Evolutionary conservation across 495 filamentous ascomycete genomes (phyloP), one percentile per base, ranked within the genome.

Genomic region (Daldinia decipiens): DNA sequence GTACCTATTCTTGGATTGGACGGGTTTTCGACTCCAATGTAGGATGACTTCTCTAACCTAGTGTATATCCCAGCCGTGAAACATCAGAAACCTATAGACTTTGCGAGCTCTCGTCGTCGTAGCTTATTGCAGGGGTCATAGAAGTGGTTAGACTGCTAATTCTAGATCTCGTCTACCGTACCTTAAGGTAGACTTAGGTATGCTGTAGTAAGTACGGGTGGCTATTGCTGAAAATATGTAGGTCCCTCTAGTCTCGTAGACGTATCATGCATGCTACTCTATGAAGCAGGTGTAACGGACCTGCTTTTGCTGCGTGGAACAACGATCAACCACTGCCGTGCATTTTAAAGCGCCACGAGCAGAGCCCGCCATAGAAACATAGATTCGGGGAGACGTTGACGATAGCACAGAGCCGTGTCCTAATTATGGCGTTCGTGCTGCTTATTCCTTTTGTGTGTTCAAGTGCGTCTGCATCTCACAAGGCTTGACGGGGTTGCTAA

Each of bases 211-310:
- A 32, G 40, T 40, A 65, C 17, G 51, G 34, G 52, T 65, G 27
- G 40, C 50, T 40, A 39, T 65, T 40, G 21, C 54, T 29, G 62
- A 45, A 38, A 59, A 58, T 32, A 51, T 62, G 66, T 51, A 52
- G 56, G 59, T 62, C 65, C 12, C 31, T 32, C 8, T 34, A 5
- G 50, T 53, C 50, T 26, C 50, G 38, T 59, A 51, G 66, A 40
- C 39, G 52, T 59, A 69, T 63, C 59, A 60, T 69, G 66, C 56
- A 71, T 67, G 63, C 58, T 71, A 70, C 66, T 65, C 63, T 62
- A 70, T 76, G 51, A 74, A 67, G 67, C 60, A 74, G 60, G 61
- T 66, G 67, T 74, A 73, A 56, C 59, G 61, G 62, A 56, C 60
- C 50, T 66, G 66, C 67, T 58, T 72, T 60, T 67, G 63, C 62